Base-by-base conservation (phyloP, 768 basidiomycete species). In the Pleurotus tuoliensis region DNA sequence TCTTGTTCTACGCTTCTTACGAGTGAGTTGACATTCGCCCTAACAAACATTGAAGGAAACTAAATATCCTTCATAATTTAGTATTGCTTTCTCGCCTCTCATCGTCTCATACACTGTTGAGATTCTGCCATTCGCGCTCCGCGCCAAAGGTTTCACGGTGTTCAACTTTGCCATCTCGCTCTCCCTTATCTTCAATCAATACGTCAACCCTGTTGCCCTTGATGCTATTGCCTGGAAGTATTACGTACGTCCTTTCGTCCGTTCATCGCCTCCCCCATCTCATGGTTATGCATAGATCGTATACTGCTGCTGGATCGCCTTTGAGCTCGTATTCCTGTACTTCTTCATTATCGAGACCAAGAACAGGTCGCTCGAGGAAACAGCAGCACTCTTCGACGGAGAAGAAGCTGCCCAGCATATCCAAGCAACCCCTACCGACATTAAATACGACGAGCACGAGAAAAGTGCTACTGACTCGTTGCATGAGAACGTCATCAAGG, bases 121-220 rank as follows among this genome's bases (percentile, higher is more conserved):
- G 66, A 87, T 88, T 63, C 70, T 87, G 56, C 86, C 86, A 3
- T 86, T 75, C 80, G 3, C 84, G 40, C 70, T 89, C 56, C 86
- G 88, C 61, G 86, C 87, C 48, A 88, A 87, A 69, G 87, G 86
- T 38, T 80, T 86, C 69, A 82, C 77, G 58, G 58, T 88, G 30
- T 83, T 88, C 73, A 83, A 77, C 65, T 83, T 88, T 65, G 68
- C 75, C 45, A 76, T 86, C 61, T 86, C 84, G 11, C 59, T 82
- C 56, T 75, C 86, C 11, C 75, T 89, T 56, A 83, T 89, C 65
- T 85, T 90, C 65, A 87, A 87, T 63, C 85, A 87, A 67, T 84
- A 86, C 65, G 79, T 83, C 58, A 87, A 87, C 56, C 62, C 70
- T 1, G 76, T 74, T 1, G 67, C 56, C 13, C 65, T 83, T 45